phyloP scores from a whole-genome alignment of 2,329 filamentous ascomycete genomes.

The Colletotrichum magnum region DNA sequence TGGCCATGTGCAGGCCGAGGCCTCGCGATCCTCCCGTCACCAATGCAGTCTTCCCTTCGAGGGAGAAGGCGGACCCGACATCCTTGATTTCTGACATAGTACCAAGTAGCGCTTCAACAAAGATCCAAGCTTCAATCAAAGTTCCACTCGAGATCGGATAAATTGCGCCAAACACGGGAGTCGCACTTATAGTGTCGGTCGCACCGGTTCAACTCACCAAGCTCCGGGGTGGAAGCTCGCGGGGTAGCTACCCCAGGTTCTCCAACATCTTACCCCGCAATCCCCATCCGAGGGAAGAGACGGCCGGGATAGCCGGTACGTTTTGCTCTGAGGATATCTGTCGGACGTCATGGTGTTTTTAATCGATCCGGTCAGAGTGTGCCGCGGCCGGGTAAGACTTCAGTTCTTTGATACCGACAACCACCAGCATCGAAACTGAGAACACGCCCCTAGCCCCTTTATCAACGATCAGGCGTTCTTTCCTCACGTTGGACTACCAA shows the following conservation, averaged over 20 bases:
- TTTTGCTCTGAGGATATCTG: neutral
- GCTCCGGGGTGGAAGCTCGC: neutral
- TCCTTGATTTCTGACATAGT: constrained; percentile 48
- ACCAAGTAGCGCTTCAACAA: neutral
- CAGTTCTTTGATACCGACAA: neutral
- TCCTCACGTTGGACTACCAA: no score
- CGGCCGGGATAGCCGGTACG: constrained; percentile 4
- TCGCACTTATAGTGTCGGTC: neutral
- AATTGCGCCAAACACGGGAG: no score
- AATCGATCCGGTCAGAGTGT: neutral
- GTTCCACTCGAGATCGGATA: no score
- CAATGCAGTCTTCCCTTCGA: constrained; percentile 58
- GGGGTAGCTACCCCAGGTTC: constrained; percentile 18
- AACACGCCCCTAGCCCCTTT: neutral
- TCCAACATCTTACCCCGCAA: constrained; percentile 33
- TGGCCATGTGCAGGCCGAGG: constrained; percentile 73
- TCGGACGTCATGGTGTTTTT: neutral
- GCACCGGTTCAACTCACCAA: constrained; percentile 8
- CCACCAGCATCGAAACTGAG: constrained; percentile 27
- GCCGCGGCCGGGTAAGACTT: neutral
- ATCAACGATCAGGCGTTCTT: no score
- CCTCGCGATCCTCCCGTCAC: constrained; percentile 66
- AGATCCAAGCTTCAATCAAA: no score
- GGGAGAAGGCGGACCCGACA: constrained; percentile 49
- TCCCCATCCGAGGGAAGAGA: constrained; percentile 32